phyloP scores from a whole-genome alignment of 495 filamentous ascomycete species.

The Penicillium ucsense region DNA sequence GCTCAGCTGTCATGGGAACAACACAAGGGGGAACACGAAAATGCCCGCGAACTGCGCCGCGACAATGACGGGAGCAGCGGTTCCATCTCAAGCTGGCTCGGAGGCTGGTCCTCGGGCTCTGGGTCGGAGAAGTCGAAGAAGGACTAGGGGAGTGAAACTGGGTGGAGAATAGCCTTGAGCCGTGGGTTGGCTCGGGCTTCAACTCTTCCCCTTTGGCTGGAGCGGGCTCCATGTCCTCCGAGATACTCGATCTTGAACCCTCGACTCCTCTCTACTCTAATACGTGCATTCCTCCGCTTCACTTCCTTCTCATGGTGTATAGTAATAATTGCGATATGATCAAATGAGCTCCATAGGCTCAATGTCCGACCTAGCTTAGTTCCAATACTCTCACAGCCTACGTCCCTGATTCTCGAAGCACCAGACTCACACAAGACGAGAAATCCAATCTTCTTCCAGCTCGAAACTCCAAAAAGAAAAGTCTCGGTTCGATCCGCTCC shows the following conservation, averaged over 20 bases:
- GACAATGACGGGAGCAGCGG: constrained; percentile 4
- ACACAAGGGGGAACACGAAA: constrained; percentile 25
- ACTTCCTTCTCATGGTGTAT: constrained; percentile 4
- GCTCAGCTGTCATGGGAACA: constrained; percentile 30
- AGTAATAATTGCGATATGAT: too few relatives aligned
- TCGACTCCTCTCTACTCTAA: too few relatives aligned
- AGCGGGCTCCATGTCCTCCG: too few relatives aligned
- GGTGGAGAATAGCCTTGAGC: not conserved
- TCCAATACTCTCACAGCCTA: constrained; percentile 1
- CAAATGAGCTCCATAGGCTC: too few relatives aligned
- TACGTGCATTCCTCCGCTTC: constrained; percentile 3
- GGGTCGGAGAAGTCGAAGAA: constrained; percentile 20
- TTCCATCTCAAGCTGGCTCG: constrained; percentile 13
- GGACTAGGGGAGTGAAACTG: constrained; percentile 9
- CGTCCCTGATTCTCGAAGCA: constrained; percentile 2
- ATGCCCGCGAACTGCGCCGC: constrained; percentile 21
- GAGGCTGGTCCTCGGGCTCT: constrained; percentile 1
- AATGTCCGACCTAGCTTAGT: too few relatives aligned
- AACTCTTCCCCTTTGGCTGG: not conserved
- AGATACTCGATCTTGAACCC: not conserved
- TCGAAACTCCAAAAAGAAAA: not conserved
- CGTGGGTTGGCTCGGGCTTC: not conserved
- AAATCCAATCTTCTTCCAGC: not conserved
- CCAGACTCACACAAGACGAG: too few relatives aligned
- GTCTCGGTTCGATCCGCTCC: too few relatives aligned